Base-by-base conservation (phyloP, 2,329 filamentous ascomycete genomes). In the Teratosphaeria zuluensis region DNA sequence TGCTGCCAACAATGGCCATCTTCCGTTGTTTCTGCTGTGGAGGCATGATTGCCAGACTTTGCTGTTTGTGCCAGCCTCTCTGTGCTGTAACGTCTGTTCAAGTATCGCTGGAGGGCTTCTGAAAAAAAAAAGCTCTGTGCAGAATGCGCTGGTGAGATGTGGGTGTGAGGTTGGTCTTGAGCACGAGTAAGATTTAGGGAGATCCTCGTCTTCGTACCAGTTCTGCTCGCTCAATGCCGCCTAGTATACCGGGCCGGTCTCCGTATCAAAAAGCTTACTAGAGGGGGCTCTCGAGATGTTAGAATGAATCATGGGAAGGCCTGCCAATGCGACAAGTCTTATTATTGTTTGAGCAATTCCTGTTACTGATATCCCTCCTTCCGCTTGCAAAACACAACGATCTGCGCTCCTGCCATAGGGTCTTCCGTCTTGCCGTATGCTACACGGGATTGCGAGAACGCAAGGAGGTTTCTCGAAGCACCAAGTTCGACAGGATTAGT, bases 1-100 rank as follows among this genome's bases (percentile, higher is more conserved):
- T 86, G 78, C 90, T 95, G 78, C 92, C 92, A 63, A 96, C 90
- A 76, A 96, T 92, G 76, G 92, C 92, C 74, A 96, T 88, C 81
- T 96, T 96, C 70, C 92, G 83, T 77, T 95, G 91, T 77, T 95
- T 96, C 60, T 87, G 83, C 48, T 85, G 83, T 54, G 86, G 77
- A 66, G 85, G 80, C 86, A 89, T 89, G 65, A 69, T 75, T 60
- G 58, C 42, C 9, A 21, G 42, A 3, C n/a, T 21, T 48, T n/a
- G 42, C 42, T 48, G 42, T n/a, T 48, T 48, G 42, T 48, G 19
- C 42, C 42, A 46, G 42, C 8, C 12, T 7, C 42, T 16, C 42
- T 16, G 14, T 46, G 42, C 12, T 46, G 42, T 46, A 46, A 46
- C n/a, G 42, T 19, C 42, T 46, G 42, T 19, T 46, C 14, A 46